Base-by-base conservation (phyloP, 306 rosid genomes). In the Pyrus pyrifolia region DNA sequence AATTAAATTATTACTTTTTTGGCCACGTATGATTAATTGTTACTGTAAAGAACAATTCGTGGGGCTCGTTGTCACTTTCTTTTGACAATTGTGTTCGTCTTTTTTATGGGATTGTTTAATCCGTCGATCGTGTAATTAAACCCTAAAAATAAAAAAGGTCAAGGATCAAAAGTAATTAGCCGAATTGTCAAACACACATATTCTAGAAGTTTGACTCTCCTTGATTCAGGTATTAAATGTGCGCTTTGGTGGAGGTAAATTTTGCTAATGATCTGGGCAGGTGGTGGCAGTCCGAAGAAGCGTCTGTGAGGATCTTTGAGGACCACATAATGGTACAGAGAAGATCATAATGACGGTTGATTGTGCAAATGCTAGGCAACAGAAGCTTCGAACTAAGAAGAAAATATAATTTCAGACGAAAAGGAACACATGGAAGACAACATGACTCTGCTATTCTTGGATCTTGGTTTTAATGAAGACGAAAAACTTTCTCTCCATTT, bases 341-440 rank as follows among this genome's bases (percentile, higher is more conserved):
- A 6, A 7, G 9, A 7, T 8, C 2, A 38, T 0, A 6, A 7
- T 38, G 42, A 38, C 0, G 0, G 42, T 38, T 0, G 42, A 38
- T 7, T 38, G 42, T 38, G 9, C 10, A 6, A 0, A 38, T 3
- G 9, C 42, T 1, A 7, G 9, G 8, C 0, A 38, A 38, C 2
- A 38, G 8, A 38, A 38, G 42, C 10, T 38, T 38, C 2, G 9
- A 38, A 38, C 0, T 38, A 38, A 7, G 2, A 38, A 7, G 9
- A 38, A 38, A 38, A 38, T 38, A 38, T 38, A 38, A 38, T 38
- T 7, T 38, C 0, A 7, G 0, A 38, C 10, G 2, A 38, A 38
- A 0, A 38, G 0, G 2, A 38, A 7, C 2, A 38, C 42, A 7
- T 7, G 2, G 0, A 38, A 38, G 9, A 38, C 42, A 7, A 0